Evolutionary conservation across 495 filamentous ascomycete species (phyloP), one percentile per base, ranked within the genome.

Genomic region (Penicillium coffeae): DNA sequence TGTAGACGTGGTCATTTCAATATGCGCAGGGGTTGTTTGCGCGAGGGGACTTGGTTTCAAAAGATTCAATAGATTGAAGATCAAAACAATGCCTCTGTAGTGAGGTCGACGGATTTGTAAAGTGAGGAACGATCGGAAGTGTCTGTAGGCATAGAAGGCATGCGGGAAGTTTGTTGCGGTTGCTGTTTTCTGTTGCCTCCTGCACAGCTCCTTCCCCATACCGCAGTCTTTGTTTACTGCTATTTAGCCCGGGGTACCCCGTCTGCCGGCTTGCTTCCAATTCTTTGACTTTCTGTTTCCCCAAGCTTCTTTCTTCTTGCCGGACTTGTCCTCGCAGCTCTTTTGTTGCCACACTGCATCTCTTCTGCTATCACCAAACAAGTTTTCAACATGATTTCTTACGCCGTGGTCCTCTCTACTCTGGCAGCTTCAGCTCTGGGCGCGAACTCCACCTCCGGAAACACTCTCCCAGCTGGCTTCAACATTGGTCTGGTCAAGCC

Each of bases 381-480:
- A 30, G 25, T n/a, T n/a, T 45, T 45, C 58, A 68, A 42, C 51
- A 72, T 72, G 69, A 52, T 59, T 44, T 52, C 63, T 44, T 54
- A 60, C 22, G 42, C 62, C 32, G 49, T 68, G n/a, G 51, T 70
- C 50, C 47, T 75, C 48, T 63, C 68, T 16, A 40, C 62, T 32
- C 47, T 73, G n/a, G 59, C 56, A 15, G 60, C 59, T 22, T 49
- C 60, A 25, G 63, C 57, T 40, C 50, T 64, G 18, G 62, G 51
- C 22, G 42, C 43, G 20, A 64, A 64, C 42, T 55, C 56, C 37
- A 51, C 57, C 43, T 5, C 39, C 21, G 21, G 27, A 54, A 72
- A 66, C 56, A 70, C 61, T 37, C 51, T 73, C 33, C 72, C 72
- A 22, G 35, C 53, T 10, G 66, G 62, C n/a, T 75, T 72, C 53